Conservation (phyloP, 176 grass and related monocot genomes). For the Musa beccarii region DNA sequence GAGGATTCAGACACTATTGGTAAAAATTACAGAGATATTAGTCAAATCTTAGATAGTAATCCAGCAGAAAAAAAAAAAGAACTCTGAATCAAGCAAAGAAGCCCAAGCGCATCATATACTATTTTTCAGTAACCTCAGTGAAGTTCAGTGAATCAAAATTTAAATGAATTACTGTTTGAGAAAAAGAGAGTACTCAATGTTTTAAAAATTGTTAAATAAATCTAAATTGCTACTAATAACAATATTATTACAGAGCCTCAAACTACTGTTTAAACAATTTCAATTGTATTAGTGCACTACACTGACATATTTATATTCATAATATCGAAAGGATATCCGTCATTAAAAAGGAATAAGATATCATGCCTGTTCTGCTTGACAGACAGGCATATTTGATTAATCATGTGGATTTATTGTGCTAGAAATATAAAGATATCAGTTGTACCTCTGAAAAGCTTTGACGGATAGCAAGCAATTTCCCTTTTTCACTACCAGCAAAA, state of each 20-base stretch:
- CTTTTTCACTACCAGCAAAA: slow-evolving; percentile 84
- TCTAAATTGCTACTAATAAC: not conserved
- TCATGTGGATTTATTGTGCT: not conserved
- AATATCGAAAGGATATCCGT: not conserved
- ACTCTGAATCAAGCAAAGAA: too few relatives aligned
- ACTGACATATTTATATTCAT: not conserved
- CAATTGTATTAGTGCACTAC: not conserved
- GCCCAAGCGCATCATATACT: too few relatives aligned
- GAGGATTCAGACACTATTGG: slow-evolving; percentile 67
- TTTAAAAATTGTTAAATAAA: not conserved
- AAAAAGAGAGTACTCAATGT: not conserved
- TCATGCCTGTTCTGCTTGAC: not conserved
- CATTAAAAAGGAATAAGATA: not conserved
- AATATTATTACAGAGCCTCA: not conserved
- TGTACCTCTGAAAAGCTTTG: slow-evolving; percentile 81
- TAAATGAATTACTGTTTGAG: not conserved
- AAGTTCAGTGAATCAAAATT: not conserved
- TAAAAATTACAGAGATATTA: not conserved
- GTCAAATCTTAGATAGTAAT: too few relatives aligned
- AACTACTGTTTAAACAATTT: not conserved
- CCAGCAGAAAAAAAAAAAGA: too few relatives aligned
- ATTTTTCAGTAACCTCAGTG: not conserved
- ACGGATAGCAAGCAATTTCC: slow-evolving; percentile 77
- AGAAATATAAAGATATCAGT: not conserved
- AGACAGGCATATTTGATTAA: not conserved